phyloP scores from a whole-genome alignment of 2,329 filamentous ascomycete genomes.

The Dactylonectria macrodidyma region DNA sequence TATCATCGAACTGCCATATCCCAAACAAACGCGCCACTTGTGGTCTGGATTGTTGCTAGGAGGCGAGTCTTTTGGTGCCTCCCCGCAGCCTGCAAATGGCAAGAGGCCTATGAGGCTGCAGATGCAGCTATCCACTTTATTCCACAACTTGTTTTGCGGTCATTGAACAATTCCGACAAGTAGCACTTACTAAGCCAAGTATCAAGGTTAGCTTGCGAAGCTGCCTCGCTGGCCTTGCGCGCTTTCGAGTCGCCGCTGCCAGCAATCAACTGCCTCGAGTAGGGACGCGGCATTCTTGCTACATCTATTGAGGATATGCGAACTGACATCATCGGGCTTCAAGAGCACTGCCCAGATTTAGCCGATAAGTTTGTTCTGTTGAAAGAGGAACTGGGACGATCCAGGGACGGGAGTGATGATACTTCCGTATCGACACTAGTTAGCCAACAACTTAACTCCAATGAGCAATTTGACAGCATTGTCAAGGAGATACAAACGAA shows the following conservation, averaged over 20 bases:
- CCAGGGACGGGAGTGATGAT: no score
- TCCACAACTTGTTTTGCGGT: not conserved
- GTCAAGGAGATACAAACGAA: not conserved
- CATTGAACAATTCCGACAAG: not conserved
- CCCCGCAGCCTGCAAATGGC: not conserved
- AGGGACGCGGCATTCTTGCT: conserved; percentile 10
- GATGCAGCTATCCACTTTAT: not conserved
- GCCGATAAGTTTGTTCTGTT: conserved; percentile 4
- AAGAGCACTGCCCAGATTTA: not conserved
- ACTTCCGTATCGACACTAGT: no score
- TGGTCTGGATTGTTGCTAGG: not conserved
- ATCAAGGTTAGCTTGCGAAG: not conserved
- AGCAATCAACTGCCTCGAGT: not conserved
- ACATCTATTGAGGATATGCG: not conserved
- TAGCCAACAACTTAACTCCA: not conserved
- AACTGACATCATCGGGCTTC: not conserved
- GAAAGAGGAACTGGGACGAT: not conserved
- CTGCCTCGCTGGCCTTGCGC: not conserved
- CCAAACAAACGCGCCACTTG: not conserved
- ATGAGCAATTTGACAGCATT: not conserved
- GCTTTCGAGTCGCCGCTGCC: not conserved
- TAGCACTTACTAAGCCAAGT: not conserved
- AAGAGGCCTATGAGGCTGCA: not conserved
- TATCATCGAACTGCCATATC: no score
- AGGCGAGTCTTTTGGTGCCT: not conserved